Evolutionary conservation across 441 rosid species (phyloP), one percentile per base, ranked within the genome.

Genomic region (Metrosideros polymorpha): DNA sequence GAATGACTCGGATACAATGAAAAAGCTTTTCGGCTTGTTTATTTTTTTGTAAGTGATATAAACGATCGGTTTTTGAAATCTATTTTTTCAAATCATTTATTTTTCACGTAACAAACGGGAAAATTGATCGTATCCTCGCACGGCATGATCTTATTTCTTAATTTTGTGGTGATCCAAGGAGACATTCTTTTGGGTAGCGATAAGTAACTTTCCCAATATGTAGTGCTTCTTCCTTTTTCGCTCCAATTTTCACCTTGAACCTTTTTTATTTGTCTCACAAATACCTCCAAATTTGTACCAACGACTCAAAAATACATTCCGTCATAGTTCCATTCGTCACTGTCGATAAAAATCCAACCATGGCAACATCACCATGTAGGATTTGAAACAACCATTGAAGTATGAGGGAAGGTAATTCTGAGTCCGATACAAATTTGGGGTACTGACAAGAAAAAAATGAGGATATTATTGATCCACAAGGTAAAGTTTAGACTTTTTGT

Each of bases 401-500:
- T n/a, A n/a, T 0, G 5, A 59, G 1, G 5, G 0, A 29, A 59
- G 14, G 2, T 29, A 59, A 59, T 7, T 27, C 0, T 1, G 0
- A 7, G 0, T 29, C 0, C 0, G 0, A 12, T 29, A 29, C 5
- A 14, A 6, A 2, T 59, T 6, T 1, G 1, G 5, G 4, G 14
- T 29, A 29, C 14, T 3, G 8, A 25, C 1, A 0, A 0, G 2
- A 57, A 29, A 0, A 2, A 59, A 29, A 10, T 27, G 6, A 1
- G 2, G 9, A 59, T 14, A 56, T 27, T 3, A 27, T 10, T 27
- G 4, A 12, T 27, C 4, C 7, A 27, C 0, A 7, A 47, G 50
- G 17, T 27, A 6, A 56, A 56, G 17, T 56, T n/a, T n/a, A n/a
- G n/a, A n/a, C n/a, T n/a, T n/a, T n/a, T n/a, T n/a, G n/a, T n/a